Conservation (phyloP, 2,329 filamentous ascomycete species). For the Colletotrichum musae region DNA sequence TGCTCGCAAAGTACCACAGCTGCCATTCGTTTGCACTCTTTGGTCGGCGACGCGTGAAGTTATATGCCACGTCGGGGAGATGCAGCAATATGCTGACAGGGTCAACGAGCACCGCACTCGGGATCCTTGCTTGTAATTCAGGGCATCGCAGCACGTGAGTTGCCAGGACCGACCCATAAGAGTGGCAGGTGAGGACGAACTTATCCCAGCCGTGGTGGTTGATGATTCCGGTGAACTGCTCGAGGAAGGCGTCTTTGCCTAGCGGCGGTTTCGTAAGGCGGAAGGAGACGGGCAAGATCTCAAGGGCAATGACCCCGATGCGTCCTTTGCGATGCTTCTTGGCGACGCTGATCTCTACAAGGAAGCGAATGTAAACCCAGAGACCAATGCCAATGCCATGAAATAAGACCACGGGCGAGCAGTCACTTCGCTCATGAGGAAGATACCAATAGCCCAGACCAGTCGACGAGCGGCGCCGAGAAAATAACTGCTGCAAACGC, state of each 20-base stretch:
- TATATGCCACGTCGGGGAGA: constrained; percentile 79
- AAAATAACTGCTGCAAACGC: constrained; percentile 43
- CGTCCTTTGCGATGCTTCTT: constrained; percentile 49
- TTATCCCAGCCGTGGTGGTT: constrained; percentile 69
- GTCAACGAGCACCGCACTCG: constrained; percentile 65
- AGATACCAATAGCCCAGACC: constrained; percentile 76
- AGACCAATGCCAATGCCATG: constrained; percentile 81
- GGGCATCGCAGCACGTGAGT: constrained; percentile 72
- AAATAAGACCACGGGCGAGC: constrained; percentile 75
- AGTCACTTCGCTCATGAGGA: constrained; percentile 69
- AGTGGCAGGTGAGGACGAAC: constrained; percentile 74
- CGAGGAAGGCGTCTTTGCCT: constrained; percentile 65
- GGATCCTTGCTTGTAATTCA: constrained; percentile 64
- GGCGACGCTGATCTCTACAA: constrained; percentile 64
- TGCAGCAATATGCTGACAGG: constrained; percentile 79
- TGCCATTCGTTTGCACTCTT: constrained; percentile 76
- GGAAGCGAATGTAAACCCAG: constrained; percentile 71
- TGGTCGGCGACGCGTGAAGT: constrained; percentile 72
- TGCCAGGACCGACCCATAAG: constrained; percentile 72
- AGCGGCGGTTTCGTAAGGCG: constrained; percentile 71
- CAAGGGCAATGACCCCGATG: constrained; percentile 75
- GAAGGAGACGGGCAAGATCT: constrained; percentile 76
- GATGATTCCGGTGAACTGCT: constrained; percentile 70
- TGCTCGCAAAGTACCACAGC: constrained; percentile 79
- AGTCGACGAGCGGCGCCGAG: constrained; percentile 70